Evolutionary conservation across 148 eudicot species (phyloP), one percentile per base, ranked within the genome.

Genomic region (Camellia japonica): DNA sequence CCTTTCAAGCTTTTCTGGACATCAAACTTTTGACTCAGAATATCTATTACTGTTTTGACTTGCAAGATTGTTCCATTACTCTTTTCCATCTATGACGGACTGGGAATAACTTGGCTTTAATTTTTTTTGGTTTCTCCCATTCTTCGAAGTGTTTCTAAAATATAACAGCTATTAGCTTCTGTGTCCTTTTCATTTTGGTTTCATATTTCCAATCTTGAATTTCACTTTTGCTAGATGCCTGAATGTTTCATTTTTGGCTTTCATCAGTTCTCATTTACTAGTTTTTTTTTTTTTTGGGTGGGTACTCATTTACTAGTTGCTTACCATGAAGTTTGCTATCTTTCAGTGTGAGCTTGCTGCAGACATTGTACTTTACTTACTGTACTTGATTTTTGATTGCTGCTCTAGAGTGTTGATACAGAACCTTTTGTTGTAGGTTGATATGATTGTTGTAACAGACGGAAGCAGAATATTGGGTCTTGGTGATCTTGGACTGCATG

Each of bases 401-500:
- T 74, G 52, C 73, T 71, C 49, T 20, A 6, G 11, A 19, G 42
- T 74, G 42, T 19, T 78, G 78, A 73, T 54, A 7, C 38, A 46
- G 19, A 15, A 79, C 68, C 18, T 85, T 75, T 46, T 78, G 16
- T 77, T 84, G 82, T 86, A 96, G 99, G 99, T 96, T 74, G 99
- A 96, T 89, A 96, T 96, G 99, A 96, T 96, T 80, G 99, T 96
- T 68, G 99, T 96, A 7, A 96, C 99, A 43, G 99, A 96, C 84
- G 99, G 99, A 83, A 93, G 99, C 86, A 92, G 99, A 88, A 96
- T 93, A 86, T 83, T 96, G 88, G 99, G 99, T 74, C 94, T 93
- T 76, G 99, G 99, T 81, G 98, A 93, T 86, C 94, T 89, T 80
- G 98, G 98, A 80, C 83, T 96, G 80, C 99, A 96, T 80, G 99